Evolutionary conservation across 1,284 basidiomycete species (phyloP).

Genomic region (Athelia psychrophila): DNA sequence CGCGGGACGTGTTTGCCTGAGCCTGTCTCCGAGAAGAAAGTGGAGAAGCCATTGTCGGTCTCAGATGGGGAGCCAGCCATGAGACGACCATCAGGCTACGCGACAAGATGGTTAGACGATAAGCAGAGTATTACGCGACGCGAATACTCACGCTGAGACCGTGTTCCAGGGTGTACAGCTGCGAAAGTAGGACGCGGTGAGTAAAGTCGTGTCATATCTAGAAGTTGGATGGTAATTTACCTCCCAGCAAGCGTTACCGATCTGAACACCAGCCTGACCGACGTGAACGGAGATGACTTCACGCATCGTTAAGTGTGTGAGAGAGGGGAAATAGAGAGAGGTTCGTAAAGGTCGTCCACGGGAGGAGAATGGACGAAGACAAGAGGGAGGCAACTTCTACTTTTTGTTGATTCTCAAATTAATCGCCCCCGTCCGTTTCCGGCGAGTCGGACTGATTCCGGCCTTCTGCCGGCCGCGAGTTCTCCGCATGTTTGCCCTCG

Average conservation of each 20-base stretch:
- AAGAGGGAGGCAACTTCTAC: neutral
- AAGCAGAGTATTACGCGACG: neutral
- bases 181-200: constrained; percentile 29
- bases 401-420: constrained; percentile 2
- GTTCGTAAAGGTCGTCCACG: neutral
- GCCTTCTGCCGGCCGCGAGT: neutral
- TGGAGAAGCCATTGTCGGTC: constrained; percentile 92
- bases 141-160: constrained; percentile 79
- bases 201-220: constrained; percentile 25
- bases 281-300: constrained; percentile 95
- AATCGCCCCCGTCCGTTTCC: neutral
- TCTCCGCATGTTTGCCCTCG: neutral
- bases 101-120: constrained; percentile 8
- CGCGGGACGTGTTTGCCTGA: constrained; percentile 97
- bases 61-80: constrained; percentile 69
- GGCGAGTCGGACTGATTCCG: neutral
- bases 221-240: constrained; percentile 20
- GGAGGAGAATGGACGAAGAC: neutral
- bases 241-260: constrained; percentile 94
- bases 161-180: constrained; percentile 94
- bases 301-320: constrained; percentile 49
- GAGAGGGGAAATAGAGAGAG: neutral
- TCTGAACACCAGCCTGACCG: constrained; percentile 95
- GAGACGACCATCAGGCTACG: constrained; percentile 89
- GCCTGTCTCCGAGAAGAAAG: constrained; percentile 92